These are phyloP conservation scores for Adansonia madagascariensis DNA, from an alignment of 441 rosid genomes.

Conservation along the genomic window DNA sequence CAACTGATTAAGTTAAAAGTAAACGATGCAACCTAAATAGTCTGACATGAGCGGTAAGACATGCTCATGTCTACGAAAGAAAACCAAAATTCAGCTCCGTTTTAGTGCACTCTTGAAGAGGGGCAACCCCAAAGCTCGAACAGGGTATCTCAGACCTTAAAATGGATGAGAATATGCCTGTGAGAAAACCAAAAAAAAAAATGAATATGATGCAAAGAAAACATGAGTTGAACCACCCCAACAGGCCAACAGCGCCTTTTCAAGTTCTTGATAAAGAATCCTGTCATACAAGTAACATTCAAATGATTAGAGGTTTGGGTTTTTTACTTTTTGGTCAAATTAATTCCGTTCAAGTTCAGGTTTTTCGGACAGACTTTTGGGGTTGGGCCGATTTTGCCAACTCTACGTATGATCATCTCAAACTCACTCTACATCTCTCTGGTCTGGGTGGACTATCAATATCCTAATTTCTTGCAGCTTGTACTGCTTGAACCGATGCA, in stretches of 20 bases:
- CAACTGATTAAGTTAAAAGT: not conserved
- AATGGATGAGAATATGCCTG: not conserved
- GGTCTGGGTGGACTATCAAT: not conserved
- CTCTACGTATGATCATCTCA: not conserved
- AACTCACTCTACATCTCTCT: not conserved
- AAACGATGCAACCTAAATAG: not conserved
- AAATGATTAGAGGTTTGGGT: too few species aligned
- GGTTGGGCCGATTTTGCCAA: too few species aligned
- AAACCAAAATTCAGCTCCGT: too few species aligned
- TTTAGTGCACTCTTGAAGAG: too few species aligned
- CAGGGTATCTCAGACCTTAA: not conserved
- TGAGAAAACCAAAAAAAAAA: not conserved
- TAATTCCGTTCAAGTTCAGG: too few species aligned
- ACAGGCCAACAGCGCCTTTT: not conserved
- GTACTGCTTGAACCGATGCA: slow-evolving; percentile 60
- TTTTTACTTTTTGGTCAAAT: too few species aligned
- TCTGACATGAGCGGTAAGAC: not conserved
- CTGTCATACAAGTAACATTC: not conserved
- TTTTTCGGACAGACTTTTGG: too few species aligned
- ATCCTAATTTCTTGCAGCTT: slow-evolving; percentile 23
- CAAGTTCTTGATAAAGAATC: not conserved
- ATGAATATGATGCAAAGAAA: not conserved
- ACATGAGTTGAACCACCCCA: not conserved
- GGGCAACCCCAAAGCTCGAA: not conserved
- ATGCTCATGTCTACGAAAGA: too few species aligned